These are phyloP conservation scores for Friedmanniomyces endolithicus DNA, from an alignment of 495 filamentous ascomycete species.

Conservation along the genomic window DNA sequence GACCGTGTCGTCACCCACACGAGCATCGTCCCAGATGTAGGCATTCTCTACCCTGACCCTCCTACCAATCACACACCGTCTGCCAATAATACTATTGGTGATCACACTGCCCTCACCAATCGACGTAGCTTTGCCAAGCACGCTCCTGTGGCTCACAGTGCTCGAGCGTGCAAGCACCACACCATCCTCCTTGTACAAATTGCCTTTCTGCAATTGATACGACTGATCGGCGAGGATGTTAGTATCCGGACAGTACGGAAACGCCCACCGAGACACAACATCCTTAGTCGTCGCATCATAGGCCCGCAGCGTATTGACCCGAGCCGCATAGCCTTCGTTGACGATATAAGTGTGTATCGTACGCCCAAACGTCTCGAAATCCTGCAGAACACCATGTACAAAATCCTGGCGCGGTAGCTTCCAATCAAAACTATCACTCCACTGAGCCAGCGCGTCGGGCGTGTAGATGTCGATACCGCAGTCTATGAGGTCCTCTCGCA, in stretches of 20 bases:
- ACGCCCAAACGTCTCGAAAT: constrained; percentile 93
- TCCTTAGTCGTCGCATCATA: constrained; percentile 89
- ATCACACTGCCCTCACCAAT: constrained; percentile 61
- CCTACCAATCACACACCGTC: constrained; percentile 71
- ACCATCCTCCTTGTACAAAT: constrained; percentile 57
- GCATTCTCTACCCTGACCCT: constrained; percentile 67
- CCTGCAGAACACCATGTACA: constrained; percentile 81
- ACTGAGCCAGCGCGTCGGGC: constrained; percentile 82
- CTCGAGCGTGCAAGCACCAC: constrained; percentile 62
- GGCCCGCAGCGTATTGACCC: constrained; percentile 71
- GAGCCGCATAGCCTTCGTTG: constrained; percentile 60
- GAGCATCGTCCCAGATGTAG: constrained; percentile 80
- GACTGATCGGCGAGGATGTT: constrained; percentile 66
- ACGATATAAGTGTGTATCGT: constrained; percentile 86
- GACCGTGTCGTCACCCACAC: constrained; percentile 59
- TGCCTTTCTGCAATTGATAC: constrained; percentile 54
- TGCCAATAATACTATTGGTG: constrained; percentile 62
- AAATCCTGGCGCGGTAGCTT: constrained; percentile 79
- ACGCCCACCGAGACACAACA: constrained; percentile 77
- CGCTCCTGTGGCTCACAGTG: constrained; percentile 48
- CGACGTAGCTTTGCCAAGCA: constrained; percentile 64
- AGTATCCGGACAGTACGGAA: constrained; percentile 82
- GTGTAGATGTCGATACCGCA: constrained; percentile 97
- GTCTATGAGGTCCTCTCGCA: constrained; percentile 82
- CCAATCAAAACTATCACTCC: constrained; percentile 97